A percentile compares a stretch with the other conserved stretches of the same genome.
These are phyloP conservation scores for Nakazawaea peltata DNA, from an alignment of 805 yeast species.

Conservation along the genomic window DNA sequence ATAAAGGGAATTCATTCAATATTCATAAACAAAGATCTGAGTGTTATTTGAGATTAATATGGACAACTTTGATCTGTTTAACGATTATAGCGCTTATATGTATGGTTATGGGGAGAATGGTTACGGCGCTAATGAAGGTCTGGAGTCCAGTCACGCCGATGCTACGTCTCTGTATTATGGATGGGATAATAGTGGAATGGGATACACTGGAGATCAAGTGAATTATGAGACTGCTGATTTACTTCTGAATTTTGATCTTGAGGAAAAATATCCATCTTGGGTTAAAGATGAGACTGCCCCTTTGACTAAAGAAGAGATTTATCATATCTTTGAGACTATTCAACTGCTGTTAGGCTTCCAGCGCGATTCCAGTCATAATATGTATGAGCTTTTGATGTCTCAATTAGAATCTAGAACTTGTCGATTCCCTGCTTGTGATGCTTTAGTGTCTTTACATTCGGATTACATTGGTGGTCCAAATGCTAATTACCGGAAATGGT, in stretches of 20 bases:
- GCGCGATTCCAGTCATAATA: constrained; percentile 64
- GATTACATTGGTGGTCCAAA: constrained; percentile 90
- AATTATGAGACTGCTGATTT: too few species aligned
- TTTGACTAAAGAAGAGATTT: constrained; percentile 58
- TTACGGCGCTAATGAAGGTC: too few species aligned
- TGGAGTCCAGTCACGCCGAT: too few species aligned
- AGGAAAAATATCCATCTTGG: constrained; percentile 48
- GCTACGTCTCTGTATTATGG: too few species aligned
- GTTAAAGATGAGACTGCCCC: constrained; percentile 62
- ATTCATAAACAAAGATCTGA: too few species aligned
- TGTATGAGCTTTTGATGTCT: constrained; percentile 72
- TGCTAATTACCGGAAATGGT: constrained; percentile 89
- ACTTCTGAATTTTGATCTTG: constrained; percentile 14
- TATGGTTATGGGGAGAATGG: too few species aligned
- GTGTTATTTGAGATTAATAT: too few species aligned
- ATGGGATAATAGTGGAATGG: too few species aligned
- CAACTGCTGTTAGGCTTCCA: constrained; percentile 78
- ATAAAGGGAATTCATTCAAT: too few species aligned
- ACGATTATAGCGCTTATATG: too few species aligned
- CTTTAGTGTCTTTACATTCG: constrained; percentile 71
- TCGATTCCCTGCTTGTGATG: constrained; percentile 63
- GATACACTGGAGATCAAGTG: too few species aligned
- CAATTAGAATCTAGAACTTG: constrained; percentile 84
- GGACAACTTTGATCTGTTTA: too few species aligned
- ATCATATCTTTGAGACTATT: constrained; percentile 48